Conservation (phyloP, 306 rosid genomes). For the Quercus wislizeni region DNA sequence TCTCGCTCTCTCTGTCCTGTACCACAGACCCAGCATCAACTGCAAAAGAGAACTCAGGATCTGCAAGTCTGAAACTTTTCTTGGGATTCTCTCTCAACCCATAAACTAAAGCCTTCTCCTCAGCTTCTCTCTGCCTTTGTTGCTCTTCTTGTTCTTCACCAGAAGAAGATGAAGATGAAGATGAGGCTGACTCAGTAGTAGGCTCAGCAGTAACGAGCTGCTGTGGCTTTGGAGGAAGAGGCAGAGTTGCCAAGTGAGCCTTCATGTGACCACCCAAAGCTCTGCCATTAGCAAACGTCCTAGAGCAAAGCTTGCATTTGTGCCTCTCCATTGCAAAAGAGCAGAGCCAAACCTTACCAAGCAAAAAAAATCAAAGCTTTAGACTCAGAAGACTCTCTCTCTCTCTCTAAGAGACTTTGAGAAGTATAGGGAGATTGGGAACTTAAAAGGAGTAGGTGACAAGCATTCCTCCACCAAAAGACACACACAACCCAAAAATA, state of each 20-base stretch:
- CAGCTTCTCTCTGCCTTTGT: constrained; percentile 10
- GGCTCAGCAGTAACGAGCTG: neutral
- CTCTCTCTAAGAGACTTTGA: constrained; percentile 18
- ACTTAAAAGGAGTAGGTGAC: constrained; percentile 84
- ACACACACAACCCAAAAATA: constrained; percentile 52
- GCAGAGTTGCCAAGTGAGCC: constrained; percentile 62
- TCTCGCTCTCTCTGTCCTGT: constrained; percentile 84
- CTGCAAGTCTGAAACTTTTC: constrained; percentile 49
- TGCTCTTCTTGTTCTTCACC: constrained; percentile 25
- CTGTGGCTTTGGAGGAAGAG: constrained; percentile 53
- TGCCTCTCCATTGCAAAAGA: constrained; percentile 58
- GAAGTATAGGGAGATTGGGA: constrained; percentile 43
- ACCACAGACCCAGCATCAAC: constrained; percentile 43
- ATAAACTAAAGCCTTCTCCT: constrained; percentile 40
- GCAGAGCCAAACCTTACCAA: constrained; percentile 6
- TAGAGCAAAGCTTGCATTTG: constrained; percentile 80
- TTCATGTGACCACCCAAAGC: constrained; percentile 95
- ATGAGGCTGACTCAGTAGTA: constrained; percentile 15
- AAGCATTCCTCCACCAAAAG: constrained; percentile 91
- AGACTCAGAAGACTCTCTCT: neutral
- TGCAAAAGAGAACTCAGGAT: constrained; percentile 58
- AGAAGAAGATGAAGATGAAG: constrained; percentile 29
- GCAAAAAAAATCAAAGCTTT: constrained; percentile 10
- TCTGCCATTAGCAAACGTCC: constrained; percentile 64
- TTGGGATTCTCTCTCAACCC: constrained; percentile 70